phyloP scores from a whole-genome alignment of 495 filamentous ascomycete genomes.

The Penicillium silybi region DNA sequence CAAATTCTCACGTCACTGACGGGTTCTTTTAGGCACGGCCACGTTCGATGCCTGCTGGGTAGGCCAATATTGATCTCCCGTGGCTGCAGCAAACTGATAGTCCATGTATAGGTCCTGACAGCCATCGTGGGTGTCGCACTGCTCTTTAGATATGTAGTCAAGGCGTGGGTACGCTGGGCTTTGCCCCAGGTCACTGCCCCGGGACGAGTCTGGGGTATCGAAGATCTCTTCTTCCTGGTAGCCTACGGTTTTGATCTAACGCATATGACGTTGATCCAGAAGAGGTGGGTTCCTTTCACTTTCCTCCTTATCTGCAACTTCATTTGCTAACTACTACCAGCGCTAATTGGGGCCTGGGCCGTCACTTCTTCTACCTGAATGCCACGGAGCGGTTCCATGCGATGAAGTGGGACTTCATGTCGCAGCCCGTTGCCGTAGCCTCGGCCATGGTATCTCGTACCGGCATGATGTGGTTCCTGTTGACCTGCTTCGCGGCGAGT shows the following conservation, averaged over 20 bases:
- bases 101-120: constrained; percentile 25
- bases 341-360: constrained; percentile 30
- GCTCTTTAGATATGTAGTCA: constrained; percentile 30
- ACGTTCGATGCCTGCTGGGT: constrained; percentile 32
- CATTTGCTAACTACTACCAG: constrained; percentile 5
- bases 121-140: constrained; percentile 26
- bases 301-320: not conserved
- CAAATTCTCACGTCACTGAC: constrained; percentile 1
- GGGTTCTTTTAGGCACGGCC: constrained; percentile 16
- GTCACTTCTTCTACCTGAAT: constrained; percentile 28
- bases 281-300: constrained; percentile 16
- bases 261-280: constrained; percentile 31
- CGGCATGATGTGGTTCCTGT: constrained; percentile 39
- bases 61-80: constrained; percentile 1
- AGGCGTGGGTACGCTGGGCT: constrained; percentile 33
- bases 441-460: constrained; percentile 40
- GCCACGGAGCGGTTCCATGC: constrained; percentile 14
- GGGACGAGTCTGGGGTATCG: constrained; percentile 31
- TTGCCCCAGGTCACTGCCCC: constrained; percentile 33
- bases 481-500: constrained; percentile 33
- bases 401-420: constrained; percentile 33
- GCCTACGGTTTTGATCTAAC: constrained; percentile 30
- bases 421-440: constrained; percentile 41
- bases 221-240: constrained; percentile 31
- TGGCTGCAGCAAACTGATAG: not conserved